phyloP scores from a whole-genome alignment of 495 filamentous ascomycete species.

The Neurospora pannonica region DNA sequence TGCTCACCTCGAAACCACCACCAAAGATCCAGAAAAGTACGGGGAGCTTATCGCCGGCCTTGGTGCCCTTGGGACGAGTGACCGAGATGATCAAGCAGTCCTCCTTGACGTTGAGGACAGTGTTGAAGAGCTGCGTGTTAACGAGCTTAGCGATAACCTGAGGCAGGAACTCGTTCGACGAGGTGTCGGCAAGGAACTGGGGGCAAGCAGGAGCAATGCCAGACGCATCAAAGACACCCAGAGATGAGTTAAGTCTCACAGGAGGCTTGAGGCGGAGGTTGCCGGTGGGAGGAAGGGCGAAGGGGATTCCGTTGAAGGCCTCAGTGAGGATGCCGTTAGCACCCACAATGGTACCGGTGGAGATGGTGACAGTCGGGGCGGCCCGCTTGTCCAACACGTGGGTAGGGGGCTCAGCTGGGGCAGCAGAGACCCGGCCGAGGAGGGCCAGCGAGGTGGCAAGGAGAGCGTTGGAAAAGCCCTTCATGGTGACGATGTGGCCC shows the following conservation, averaged over 20 bases:
- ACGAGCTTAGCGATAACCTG: slow-evolving; percentile 44
- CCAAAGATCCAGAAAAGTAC: slow-evolving; percentile 71
- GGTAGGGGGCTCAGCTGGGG: slow-evolving; percentile 22
- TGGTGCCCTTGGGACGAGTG: slow-evolving; percentile 50
- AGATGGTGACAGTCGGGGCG: slow-evolving; percentile 36
- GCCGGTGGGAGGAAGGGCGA: slow-evolving; percentile 35
- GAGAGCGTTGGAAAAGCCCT: slow-evolving; percentile 14
- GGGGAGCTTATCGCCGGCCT: slow-evolving; percentile 46
- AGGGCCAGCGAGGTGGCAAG: slow-evolving; percentile 13
- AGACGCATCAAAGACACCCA: slow-evolving; percentile 44
- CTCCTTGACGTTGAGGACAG: slow-evolving; percentile 40
- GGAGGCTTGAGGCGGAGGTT: slow-evolving; percentile 33
- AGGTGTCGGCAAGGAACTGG: slow-evolving; percentile 42
- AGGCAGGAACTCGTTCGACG: slow-evolving; percentile 27
- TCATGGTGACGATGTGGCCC: slow-evolving; percentile 15
- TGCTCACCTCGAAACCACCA: slow-evolving; percentile 52
- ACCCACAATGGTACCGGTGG: slow-evolving; percentile 45
- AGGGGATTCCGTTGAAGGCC: slow-evolving; percentile 41
- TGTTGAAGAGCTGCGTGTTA: slow-evolving; percentile 50
- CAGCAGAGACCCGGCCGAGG: slow-evolving; percentile 17
- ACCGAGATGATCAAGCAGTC: slow-evolving; percentile 63
- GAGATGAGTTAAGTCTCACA: slow-evolving; percentile 26
- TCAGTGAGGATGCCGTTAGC: slow-evolving; percentile 19
- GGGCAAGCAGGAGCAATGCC: slow-evolving; percentile 43
- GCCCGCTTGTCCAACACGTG: slow-evolving; percentile 27